Base-by-base conservation (phyloP, 1,139 yeast genomes). In the Blastobotrys proliferans region DNA sequence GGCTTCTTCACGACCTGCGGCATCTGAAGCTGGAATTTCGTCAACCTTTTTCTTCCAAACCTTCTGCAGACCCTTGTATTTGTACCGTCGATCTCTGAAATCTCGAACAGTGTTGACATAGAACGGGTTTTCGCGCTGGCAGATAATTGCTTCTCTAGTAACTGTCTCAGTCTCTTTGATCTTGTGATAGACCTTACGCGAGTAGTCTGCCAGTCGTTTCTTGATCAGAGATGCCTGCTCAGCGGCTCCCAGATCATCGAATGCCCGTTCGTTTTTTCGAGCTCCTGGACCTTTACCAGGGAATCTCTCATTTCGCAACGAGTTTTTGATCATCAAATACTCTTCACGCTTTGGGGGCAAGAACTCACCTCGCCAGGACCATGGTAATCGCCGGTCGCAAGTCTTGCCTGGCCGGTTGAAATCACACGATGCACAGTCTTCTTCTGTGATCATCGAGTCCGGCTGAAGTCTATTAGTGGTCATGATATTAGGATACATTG, bases 401-500 rank as follows among this genome's bases (percentile, higher is more conserved):
- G 73, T 76, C 57, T 92, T 92, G 2, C 95, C 97, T 0, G 97
- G 97, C 44, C 95, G 73, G 60, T 94, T 94, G 65, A 88, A 94
- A 57, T 94, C 98, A 70, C 99, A 94, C 30, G 95, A 79, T 0
- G 98, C 98, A 68, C 98, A 94, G 56, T 88, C 96, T 54, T 87
- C 87, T 60, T 92, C 98, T 0, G 83, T 70, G 55, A 92, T 90
- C 88, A 94, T 92, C 1, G 98, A 90, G 64, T 94, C 99, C 0
- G 99, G 99, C 62, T 94, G 99, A 43, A 94, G 71, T 59, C 99
- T 79, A 65, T 94, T 94, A 0, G 98, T 85, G 3, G 96, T 87
- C 97, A 94, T 94, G 58, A 94, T 94, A 61, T 94, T 92, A 3
- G 99, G 99, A 59, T 94, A 94, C 99, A 94, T 94, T 0, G 98